phyloP scores from a whole-genome alignment of 2,329 filamentous ascomycete species.

The Talaromyces albobiverticillius region DNA sequence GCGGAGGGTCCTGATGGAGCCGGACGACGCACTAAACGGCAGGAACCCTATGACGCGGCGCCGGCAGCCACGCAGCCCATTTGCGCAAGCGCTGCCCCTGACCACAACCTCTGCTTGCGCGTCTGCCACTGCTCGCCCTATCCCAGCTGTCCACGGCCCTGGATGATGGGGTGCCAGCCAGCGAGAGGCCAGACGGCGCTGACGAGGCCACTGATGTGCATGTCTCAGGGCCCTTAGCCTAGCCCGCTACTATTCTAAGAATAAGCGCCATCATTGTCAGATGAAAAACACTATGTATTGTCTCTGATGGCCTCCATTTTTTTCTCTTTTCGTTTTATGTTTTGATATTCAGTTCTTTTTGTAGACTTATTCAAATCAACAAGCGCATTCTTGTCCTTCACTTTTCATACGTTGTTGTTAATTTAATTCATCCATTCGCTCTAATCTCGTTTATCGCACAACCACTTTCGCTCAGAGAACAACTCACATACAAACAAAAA shows the following conservation, averaged over 20 bases:
- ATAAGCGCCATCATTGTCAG: too few relatives aligned
- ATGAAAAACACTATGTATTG: too few relatives aligned
- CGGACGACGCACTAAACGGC: too few relatives aligned
- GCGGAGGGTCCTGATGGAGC: too few relatives aligned
- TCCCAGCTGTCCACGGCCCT: too few relatives aligned
- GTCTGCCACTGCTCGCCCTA: neutral
- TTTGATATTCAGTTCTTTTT: too few relatives aligned
- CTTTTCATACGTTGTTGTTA: neutral
- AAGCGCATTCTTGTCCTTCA: neutral
- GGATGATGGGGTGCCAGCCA: too few relatives aligned
- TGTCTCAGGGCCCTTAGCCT: neutral
- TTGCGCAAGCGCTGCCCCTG: slow-evolving; percentile 10
- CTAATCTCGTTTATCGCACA: neutral
- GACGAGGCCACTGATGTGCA: neutral
- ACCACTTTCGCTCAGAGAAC: neutral
- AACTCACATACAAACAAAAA: neutral
- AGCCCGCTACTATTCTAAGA: neutral
- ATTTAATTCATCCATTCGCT: neutral
- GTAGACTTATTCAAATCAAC: too few relatives aligned
- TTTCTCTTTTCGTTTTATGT: neutral
- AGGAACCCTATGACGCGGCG: slow-evolving; percentile 7
- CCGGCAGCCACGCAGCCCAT: slow-evolving; percentile 9
- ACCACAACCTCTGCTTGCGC: neutral
- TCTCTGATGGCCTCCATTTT: neutral
- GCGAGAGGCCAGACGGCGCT: neutral